A percentile compares a stretch with the other conserved stretches of the same genome.
phyloP scores from a whole-genome alignment of 306 rosid genomes.

The cucumber (Cucumis sativus) region Cucumber_9930_V3 NC_026655.2:23986501-23987000 shows the following conservation, averaged over 20 bases:
- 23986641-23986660: not conserved
- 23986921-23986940: no score
- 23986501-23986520: no score
- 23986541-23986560: not conserved
- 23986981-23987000: no score
- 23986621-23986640: not conserved
- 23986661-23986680: not conserved
- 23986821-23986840: not conserved
- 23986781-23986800: not conserved
- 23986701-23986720: not conserved
- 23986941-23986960: no score
- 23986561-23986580: not conserved
- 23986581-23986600: not conserved
- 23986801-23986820: not conserved
- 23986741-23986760: not conserved
- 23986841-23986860: not conserved
- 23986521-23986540: not conserved
- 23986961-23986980: no score
- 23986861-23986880: not conserved
- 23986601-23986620: not conserved
- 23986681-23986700: not conserved
- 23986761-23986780: not conserved
- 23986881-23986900: no score
- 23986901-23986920: no score
- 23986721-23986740: not conserved